Evolutionary conservation across 2,329 filamentous ascomycete genomes (phyloP), one percentile per base, ranked within the genome.

Genomic region (Gyromitra esculenta): DNA sequence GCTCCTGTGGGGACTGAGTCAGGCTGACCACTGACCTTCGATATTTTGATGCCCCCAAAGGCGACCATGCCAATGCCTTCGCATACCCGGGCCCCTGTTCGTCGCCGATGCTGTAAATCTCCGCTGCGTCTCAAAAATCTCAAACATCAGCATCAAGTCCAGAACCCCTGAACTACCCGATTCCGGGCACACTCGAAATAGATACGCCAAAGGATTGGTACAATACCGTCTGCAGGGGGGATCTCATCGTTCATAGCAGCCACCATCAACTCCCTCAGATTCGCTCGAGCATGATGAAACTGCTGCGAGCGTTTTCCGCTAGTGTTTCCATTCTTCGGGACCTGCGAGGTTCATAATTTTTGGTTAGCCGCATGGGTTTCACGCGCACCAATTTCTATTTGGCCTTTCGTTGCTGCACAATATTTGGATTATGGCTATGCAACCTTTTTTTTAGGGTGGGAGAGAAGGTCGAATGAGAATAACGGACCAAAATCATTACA

Each of bases 71-170:
- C 62, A 79, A 62, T 63, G 68, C 63, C 66, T 76, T 78, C 59
- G 76, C 77, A 74, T 79, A 79, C 43, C 78, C 78, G 21, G 78
- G 78, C 50, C 78, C 78, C 68, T 79, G 77, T 52, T 79, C 78
- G 71, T 79, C 78, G 39, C 78, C 78, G 70, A 79, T 79, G 54
- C 77, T 79, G 75, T 79, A 79, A 63, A 79, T 76, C 62, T 68
- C 60, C 75, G 77, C 64, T 78, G 74, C 71, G 69, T 73, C 67
- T 73, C 73, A 56, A 72, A 72, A 73, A 72, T 67, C 69, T 76
- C 67, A 73, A 72, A 76, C 73, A 76, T 73, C 73, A 75, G 66
- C 59, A 75, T 75, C 72, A 64, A 63, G 72, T 41, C 66, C 35
- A 57, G 45, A 64, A 59, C 72, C 72, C 72, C 72, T 75, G 72